These are phyloP conservation scores for Boletus fagicola DNA, from an alignment of 768 basidiomycete genomes.

Conservation along the genomic window DNA sequence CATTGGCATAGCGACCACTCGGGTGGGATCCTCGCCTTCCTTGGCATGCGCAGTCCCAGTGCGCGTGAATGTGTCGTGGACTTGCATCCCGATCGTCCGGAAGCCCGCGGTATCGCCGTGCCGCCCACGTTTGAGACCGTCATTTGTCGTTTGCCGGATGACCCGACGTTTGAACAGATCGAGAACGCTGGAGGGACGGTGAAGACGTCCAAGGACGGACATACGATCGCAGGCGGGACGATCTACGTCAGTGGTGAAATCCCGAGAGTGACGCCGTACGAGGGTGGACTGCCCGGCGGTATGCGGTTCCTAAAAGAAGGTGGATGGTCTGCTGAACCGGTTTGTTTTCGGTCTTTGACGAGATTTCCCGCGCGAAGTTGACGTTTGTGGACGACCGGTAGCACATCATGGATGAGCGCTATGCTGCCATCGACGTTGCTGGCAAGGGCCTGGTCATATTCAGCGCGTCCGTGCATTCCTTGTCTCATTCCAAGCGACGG, in stretches of 20 bases:
- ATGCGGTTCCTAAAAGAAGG: slow-evolving; percentile 52
- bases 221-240: slow-evolving; percentile 59
- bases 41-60: slow-evolving; percentile 41
- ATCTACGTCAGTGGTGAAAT: slow-evolving; percentile 84
- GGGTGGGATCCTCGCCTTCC: slow-evolving; percentile 68
- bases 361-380: background rate
- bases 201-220: slow-evolving; percentile 57
- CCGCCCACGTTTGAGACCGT: slow-evolving; percentile 58
- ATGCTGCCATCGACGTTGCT: slow-evolving; percentile 71
- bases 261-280: slow-evolving; percentile 64
- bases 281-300: slow-evolving; percentile 65
- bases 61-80: slow-evolving; percentile 53
- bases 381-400: slow-evolving; percentile 25
- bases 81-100: slow-evolving; percentile 73
- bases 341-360: slow-evolving; percentile 20
- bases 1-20: slow-evolving; percentile 82
- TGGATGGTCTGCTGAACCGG: slow-evolving; percentile 57
- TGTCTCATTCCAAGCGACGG: background rate
- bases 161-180: slow-evolving; percentile 73
- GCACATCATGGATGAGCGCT: slow-evolving; percentile 84
- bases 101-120: slow-evolving; percentile 70
- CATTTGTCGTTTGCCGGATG: slow-evolving; percentile 57
- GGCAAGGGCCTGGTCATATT: slow-evolving; percentile 83
- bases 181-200: slow-evolving; percentile 51
- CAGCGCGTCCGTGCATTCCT: slow-evolving; percentile 60